Evolutionary conservation across 805 yeast species (phyloP).

Genomic region (Lipomyces chichibuensis): DNA sequence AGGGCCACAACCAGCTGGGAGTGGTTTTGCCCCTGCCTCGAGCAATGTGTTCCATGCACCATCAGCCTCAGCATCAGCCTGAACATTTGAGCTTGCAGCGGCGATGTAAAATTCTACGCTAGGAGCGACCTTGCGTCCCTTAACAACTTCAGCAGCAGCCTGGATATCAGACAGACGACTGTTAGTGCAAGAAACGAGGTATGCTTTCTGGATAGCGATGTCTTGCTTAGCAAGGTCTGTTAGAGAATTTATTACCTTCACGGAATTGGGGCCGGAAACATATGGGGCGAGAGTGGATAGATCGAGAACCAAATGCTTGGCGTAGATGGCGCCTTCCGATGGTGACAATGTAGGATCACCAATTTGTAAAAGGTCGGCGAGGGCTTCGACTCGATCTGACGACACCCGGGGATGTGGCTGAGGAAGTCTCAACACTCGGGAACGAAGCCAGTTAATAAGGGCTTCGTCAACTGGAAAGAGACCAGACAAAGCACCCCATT

Average conservation of each 20-base stretch:
- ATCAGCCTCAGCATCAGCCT: constrained; percentile 81
- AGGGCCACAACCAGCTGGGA: constrained; percentile 99
- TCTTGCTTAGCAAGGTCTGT: constrained; percentile 71
- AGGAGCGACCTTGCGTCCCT: constrained; percentile 78
- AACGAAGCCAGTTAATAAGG: constrained; percentile 74
- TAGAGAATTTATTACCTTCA: constrained; percentile 82
- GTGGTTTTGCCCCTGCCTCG: constrained; percentile 90
- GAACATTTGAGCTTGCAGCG: constrained; percentile 93
- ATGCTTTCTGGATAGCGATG: constrained; percentile 87
- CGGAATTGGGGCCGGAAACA: constrained; percentile 96
- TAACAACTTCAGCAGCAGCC: constrained; percentile 89
- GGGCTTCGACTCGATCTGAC: constrained; percentile 55
- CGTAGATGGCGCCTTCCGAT: constrained; percentile 80
- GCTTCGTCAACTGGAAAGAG: constrained; percentile 92
- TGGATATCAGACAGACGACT: constrained; percentile 88
- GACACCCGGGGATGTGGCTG: constrained; percentile 82
- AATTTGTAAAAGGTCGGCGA: constrained; percentile 48
- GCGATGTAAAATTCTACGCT: constrained; percentile 96
- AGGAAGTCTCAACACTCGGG: constrained; percentile 60
- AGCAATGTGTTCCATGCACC: constrained; percentile 93
- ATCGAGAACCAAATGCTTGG: constrained; percentile 83
- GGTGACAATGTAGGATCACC: constrained; percentile 35
- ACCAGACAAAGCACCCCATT: constrained; percentile 98
- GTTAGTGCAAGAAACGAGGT: constrained; percentile 96
- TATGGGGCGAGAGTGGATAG: constrained; percentile 80